phyloP scores from a whole-genome alignment of 345 rosid species.

The Draba incana region DNA sequence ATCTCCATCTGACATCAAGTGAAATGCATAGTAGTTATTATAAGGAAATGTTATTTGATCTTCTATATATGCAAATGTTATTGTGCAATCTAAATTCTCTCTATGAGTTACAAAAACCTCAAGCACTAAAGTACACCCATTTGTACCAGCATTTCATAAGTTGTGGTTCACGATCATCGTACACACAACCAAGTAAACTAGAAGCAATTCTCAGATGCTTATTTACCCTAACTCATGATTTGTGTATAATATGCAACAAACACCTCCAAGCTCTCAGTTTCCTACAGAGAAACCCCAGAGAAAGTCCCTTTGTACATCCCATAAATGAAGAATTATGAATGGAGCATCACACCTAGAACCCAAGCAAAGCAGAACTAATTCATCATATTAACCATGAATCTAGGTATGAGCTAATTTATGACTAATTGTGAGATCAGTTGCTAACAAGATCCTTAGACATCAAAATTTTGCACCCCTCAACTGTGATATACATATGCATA shows the following conservation, averaged over 20 bases:
- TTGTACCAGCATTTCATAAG: neutral
- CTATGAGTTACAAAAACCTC: neutral
- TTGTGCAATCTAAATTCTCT: slow-evolving; percentile 1
- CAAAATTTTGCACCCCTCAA: neutral
- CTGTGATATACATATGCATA: neutral
- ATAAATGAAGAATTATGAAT: neutral
- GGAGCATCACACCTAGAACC: neutral
- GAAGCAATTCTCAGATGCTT: neutral
- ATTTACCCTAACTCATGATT: neutral
- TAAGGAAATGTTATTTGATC: neutral
- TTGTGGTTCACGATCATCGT: neutral
- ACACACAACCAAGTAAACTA: neutral
- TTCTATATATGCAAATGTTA: neutral
- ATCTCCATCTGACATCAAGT: slow-evolving; percentile 29
- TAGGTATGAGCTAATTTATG: neutral
- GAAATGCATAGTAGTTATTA: neutral
- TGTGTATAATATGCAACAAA: neutral
- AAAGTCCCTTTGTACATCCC: neutral
- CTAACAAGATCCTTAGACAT: neutral
- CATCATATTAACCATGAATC: neutral
- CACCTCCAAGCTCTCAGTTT: neutral
- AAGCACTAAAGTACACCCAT: neutral
- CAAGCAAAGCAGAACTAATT: neutral
- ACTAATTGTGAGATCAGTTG: neutral
- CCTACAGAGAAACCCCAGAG: neutral